Evolutionary conservation across 108 stramenopile species (phyloP).

Genomic region (Cylindrotheca fusiformis): DNA sequence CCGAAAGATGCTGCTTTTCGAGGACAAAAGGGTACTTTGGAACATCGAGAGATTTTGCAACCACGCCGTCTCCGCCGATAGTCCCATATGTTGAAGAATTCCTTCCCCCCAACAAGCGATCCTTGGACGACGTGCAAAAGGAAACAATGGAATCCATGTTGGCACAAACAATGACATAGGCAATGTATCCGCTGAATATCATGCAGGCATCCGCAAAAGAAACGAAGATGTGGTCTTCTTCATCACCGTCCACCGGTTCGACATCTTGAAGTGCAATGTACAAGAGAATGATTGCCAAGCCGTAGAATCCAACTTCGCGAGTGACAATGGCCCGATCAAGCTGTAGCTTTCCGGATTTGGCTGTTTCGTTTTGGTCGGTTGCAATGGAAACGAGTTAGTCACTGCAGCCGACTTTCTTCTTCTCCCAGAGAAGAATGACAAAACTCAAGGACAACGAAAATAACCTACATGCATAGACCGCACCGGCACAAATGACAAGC

Average conservation of each 20-base stretch:
- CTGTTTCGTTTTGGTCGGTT: neutral
- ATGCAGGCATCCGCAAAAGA: conserved; percentile 51
- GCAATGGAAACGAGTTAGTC: conserved; percentile 1
- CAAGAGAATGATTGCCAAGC: conserved; percentile 50
- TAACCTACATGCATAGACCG: conserved; percentile 52
- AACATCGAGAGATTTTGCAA: neutral
- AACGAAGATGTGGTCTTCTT: conserved; percentile 53
- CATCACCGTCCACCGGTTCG: conserved; percentile 36
- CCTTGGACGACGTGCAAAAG: neutral
- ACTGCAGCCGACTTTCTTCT: too few species aligned
- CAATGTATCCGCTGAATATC: conserved; percentile 64
- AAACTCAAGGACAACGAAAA: neutral
- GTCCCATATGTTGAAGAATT: neutral
- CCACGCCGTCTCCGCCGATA: neutral
- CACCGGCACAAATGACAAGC: conserved; percentile 78
- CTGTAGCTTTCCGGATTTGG: conserved; percentile 45
- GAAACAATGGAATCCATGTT: conserved; percentile 50
- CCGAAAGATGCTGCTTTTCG: conserved; percentile 13
- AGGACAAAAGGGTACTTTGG: neutral
- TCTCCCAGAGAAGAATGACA: neutral
- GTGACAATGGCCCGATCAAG: conserved; percentile 56
- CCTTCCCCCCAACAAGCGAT: neutral
- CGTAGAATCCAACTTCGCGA: conserved; percentile 76
- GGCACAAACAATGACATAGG: conserved; percentile 67
- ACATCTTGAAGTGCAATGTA: conserved; percentile 50